Percentiles rank a stretch among this genome's conserved stretches.
Evolutionary conservation across 176 grass and related monocot species (phyloP).

Genomic region (Lolium rigidum): DNA sequence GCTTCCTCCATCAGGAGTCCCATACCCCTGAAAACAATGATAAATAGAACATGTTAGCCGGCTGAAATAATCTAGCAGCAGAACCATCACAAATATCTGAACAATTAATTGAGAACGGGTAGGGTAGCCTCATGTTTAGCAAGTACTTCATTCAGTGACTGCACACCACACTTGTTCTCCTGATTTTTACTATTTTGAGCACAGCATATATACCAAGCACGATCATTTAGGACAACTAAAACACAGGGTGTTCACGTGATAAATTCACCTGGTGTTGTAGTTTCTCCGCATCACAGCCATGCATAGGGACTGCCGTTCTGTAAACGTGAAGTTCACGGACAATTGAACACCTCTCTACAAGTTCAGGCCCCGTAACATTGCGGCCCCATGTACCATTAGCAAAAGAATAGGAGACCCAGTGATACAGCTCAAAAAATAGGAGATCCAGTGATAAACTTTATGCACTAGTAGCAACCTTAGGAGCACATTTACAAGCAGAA

Average conservation of each 20-base stretch:
- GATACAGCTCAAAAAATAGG: background rate
- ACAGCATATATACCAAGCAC: background rate
- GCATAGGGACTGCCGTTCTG: too few species aligned
- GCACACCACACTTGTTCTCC: background rate
- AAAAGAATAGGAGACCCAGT: constrained; percentile 27
- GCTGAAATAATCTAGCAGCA: too few species aligned
- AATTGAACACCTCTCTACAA: constrained; percentile 71
- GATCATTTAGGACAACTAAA: background rate
- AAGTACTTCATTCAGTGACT: background rate
- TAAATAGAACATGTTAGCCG: too few species aligned
- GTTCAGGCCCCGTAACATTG: constrained; percentile 92
- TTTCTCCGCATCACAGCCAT: too few species aligned
- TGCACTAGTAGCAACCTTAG: background rate
- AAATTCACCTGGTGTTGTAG: too few species aligned
- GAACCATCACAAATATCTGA: too few species aligned
- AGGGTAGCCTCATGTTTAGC: constrained; percentile 2
- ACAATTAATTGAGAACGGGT: too few species aligned
- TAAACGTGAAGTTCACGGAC: too few species aligned
- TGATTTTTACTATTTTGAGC: constrained; percentile 5
- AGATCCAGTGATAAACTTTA: background rate
- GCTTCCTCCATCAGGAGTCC: constrained; percentile 98
- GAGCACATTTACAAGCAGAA: background rate
- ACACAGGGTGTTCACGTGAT: too few species aligned
- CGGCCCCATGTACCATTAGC: constrained; percentile 61
- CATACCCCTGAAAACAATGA: constrained; percentile 90